Evolutionary conservation across 768 basidiomycete species (phyloP).

Genomic region (Xanthoconium purpureum): DNA sequence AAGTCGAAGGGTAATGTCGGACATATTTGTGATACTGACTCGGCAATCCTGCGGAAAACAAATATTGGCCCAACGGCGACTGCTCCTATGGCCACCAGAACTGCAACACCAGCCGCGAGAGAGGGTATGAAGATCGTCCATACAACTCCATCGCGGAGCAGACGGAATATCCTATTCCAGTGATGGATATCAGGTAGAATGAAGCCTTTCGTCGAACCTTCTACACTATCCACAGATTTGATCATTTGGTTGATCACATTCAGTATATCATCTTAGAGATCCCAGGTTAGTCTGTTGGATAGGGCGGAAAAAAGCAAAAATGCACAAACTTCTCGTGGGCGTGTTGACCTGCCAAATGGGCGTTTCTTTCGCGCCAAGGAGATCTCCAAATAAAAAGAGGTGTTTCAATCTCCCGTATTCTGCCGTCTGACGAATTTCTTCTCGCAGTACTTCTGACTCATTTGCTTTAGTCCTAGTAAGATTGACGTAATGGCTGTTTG

Average conservation of each 20-base stretch:
- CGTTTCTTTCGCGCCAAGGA: background rate
- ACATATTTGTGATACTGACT: background rate
- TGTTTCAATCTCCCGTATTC: constrained; percentile 17
- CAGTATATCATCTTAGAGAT: background rate
- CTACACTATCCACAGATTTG: constrained; percentile 6
- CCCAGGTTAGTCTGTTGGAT: background rate
- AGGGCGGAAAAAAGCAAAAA: background rate
- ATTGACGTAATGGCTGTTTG: too few relatives aligned
- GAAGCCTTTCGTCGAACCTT: constrained; percentile 3
- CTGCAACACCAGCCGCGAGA: background rate
- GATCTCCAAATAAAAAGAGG: constrained; percentile 9
- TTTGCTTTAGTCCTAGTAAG: background rate
- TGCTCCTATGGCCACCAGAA: background rate
- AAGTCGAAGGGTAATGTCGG: background rate
- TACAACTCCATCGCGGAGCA: background rate
- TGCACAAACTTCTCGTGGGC: background rate
- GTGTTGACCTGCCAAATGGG: constrained; percentile 2
- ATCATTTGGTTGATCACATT: constrained; percentile 4
- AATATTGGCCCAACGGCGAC: background rate
- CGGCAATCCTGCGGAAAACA: background rate
- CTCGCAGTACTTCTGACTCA: constrained; percentile 15
- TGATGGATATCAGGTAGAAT: constrained; percentile 1
- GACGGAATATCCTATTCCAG: constrained; percentile 2
- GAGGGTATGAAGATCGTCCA: constrained; percentile 2
- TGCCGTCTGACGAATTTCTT: constrained; percentile 14